Conservation (phyloP, 2,329 filamentous ascomycete genomes). For the Fusarium succisae region DNA sequence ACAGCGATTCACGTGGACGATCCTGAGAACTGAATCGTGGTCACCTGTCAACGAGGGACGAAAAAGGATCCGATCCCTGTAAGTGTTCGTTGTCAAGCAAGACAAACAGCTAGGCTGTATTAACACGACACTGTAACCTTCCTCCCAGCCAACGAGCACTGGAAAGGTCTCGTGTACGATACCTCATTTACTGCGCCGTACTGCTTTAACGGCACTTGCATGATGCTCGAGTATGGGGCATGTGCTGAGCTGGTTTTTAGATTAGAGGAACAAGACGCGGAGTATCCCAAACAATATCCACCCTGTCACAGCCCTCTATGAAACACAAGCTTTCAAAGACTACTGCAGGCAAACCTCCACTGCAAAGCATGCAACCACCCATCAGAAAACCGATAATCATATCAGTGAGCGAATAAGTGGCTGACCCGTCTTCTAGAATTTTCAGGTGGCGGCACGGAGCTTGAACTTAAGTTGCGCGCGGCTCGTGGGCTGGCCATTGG, state of each 20-base stretch:
- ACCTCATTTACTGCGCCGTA: conserved; percentile 22
- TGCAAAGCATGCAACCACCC: conserved; percentile 14
- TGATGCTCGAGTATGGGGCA: background rate
- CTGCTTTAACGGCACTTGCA: conserved; percentile 20
- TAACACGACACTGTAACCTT: conserved; percentile 1
- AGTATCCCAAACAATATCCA: conserved; percentile 27
- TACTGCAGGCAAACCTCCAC: conserved; percentile 18
- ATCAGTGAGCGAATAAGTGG: background rate
- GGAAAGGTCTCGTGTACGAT: background rate
- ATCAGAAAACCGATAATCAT: conserved; percentile 1
- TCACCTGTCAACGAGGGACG: conserved; percentile 12
- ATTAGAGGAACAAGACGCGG: conserved; percentile 34
- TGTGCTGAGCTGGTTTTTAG: conserved; percentile 23
- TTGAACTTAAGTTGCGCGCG: background rate
- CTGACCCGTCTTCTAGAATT: conserved; percentile 31
- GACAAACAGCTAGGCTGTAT: conserved; percentile 2
- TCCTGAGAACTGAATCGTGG: conserved; percentile 32
- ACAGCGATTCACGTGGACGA: conserved; percentile 40
- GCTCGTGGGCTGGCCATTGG: conserved; percentile 1
- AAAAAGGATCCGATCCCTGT: conserved; percentile 12
- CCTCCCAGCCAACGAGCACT: background rate
- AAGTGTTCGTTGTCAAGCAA: background rate
- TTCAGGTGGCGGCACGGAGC: conserved; percentile 14
- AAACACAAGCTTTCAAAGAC: conserved; percentile 18
- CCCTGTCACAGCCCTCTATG: conserved; percentile 21